Evolutionary conservation across 495 filamentous ascomycete genomes (phyloP).

Genomic region (Penicillium crystallinum): DNA sequence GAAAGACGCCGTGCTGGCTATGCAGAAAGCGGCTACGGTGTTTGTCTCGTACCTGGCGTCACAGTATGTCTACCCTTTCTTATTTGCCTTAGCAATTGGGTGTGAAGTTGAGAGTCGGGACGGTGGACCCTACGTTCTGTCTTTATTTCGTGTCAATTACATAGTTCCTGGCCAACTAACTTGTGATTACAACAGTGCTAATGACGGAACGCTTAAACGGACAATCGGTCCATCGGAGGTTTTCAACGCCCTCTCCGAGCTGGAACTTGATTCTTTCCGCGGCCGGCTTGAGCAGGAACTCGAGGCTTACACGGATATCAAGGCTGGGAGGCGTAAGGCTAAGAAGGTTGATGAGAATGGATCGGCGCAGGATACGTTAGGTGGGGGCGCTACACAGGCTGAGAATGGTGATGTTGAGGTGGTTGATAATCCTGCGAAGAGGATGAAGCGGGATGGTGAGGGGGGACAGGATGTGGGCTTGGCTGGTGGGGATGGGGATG

Average conservation of each 20-base stretch:
- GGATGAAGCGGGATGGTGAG: conserved; percentile 39
- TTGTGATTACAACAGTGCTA: conserved; percentile 51
- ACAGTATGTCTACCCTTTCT: conserved; percentile 53
- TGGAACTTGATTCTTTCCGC: conserved; percentile 77
- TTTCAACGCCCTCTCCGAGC: conserved; percentile 71
- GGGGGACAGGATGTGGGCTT: conserved; percentile 37
- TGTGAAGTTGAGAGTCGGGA: too few species aligned
- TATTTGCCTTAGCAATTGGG: neutral
- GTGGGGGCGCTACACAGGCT: conserved; percentile 22
- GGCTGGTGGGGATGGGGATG: conserved; percentile 37
- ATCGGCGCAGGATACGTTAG: conserved; percentile 27
- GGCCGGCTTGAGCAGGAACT: conserved; percentile 56
- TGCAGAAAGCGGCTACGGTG: conserved; percentile 89
- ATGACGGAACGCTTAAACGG: conserved; percentile 73
- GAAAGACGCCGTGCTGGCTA: conserved; percentile 84
- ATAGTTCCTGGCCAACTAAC: neutral
- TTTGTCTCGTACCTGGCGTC: conserved; percentile 87
- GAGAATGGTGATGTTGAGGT: conserved; percentile 44
- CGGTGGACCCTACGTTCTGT: too few species aligned
- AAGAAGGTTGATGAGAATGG: conserved; percentile 47
- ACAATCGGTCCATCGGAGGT: conserved; percentile 83
- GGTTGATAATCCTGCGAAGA: conserved; percentile 35
- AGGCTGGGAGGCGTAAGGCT: conserved; percentile 59
- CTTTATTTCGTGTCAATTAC: too few species aligned
- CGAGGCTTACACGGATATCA: conserved; percentile 54